Conservation (phyloP, 2,329 filamentous ascomycete genomes). For the Calonectria fujianensis region DNA sequence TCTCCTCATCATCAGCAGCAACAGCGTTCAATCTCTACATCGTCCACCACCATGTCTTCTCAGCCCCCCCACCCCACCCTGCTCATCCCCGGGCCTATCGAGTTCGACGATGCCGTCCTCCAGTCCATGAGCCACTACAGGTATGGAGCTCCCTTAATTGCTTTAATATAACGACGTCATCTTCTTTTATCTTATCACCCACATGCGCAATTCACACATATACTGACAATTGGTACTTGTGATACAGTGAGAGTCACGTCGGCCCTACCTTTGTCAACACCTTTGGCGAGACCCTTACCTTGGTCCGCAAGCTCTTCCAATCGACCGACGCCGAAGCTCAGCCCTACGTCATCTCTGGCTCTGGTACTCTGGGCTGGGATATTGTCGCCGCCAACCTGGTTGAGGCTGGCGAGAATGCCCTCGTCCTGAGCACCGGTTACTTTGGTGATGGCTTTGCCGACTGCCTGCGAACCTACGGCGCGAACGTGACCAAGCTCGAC, state of each 20-base stretch:
- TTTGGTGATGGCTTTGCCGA: slow-evolving; percentile 96
- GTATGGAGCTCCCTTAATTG: slow-evolving; percentile 66
- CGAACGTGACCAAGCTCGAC: slow-evolving; percentile 91
- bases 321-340: slow-evolving; percentile 88
- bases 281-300: slow-evolving; percentile 91
- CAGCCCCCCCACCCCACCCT: slow-evolving; percentile 81
- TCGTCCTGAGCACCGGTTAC: slow-evolving; percentile 97
- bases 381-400: slow-evolving; percentile 94
- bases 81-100: slow-evolving; percentile 97
- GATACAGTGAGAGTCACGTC: slow-evolving; percentile 90
- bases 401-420: slow-evolving; percentile 90
- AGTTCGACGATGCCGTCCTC: slow-evolving; percentile 98
- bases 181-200: slow-evolving; percentile 18
- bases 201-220: no score
- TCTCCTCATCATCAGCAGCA: slow-evolving; percentile 39
- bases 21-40: slow-evolving; percentile 51
- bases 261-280: slow-evolving; percentile 90
- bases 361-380: slow-evolving; percentile 97
- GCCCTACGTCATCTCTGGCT: slow-evolving; percentile 94
- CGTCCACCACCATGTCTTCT: slow-evolving; percentile 74
- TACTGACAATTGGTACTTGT: slow-evolving; percentile 33
- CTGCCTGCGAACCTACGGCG: slow-evolving; percentile 93
- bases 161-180: slow-evolving; percentile 7
- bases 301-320: slow-evolving; percentile 96
- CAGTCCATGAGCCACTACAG: slow-evolving; percentile 96